Conservation (phyloP, 2,329 filamentous ascomycete species). For the Penicillium verrucosum region DNA sequence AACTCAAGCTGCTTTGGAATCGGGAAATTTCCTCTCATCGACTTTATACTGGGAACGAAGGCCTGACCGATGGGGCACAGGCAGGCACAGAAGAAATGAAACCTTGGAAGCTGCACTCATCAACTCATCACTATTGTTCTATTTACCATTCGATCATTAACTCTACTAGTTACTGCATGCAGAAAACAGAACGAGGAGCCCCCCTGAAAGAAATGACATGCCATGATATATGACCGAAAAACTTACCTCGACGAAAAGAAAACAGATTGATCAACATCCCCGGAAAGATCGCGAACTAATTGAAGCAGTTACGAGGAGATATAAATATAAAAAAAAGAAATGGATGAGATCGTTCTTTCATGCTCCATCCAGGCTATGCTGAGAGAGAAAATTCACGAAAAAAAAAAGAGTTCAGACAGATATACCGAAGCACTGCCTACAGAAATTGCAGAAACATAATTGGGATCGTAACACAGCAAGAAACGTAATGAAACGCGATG, state of each 20-base stretch:
- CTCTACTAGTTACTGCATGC: not conserved
- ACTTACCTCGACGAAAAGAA: not conserved
- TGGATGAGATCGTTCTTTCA: constrained; percentile 29
- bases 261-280: not conserved
- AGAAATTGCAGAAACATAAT: constrained; percentile 12
- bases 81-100: not conserved
- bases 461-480: constrained; percentile 14
- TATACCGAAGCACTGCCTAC: constrained; percentile 8
- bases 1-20: not conserved
- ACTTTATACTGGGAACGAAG: not conserved
- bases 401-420: constrained; percentile 8
- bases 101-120: not conserved
- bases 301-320: constrained; percentile 11
- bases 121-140: not conserved
- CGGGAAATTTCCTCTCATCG: not conserved
- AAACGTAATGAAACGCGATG: constrained; percentile 12
- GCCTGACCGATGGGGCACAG: not conserved
- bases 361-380: constrained; percentile 36
- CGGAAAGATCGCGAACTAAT: constrained; percentile 11
- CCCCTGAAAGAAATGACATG: not conserved
- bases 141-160: not conserved
- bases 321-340: constrained; percentile 3
- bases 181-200: not conserved
- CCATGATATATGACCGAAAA: not conserved
- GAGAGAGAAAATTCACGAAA: constrained; percentile 11